phyloP scores from a whole-genome alignment of 202 grass and related monocot species.

The Sporobolus alterniflorus region DNA sequence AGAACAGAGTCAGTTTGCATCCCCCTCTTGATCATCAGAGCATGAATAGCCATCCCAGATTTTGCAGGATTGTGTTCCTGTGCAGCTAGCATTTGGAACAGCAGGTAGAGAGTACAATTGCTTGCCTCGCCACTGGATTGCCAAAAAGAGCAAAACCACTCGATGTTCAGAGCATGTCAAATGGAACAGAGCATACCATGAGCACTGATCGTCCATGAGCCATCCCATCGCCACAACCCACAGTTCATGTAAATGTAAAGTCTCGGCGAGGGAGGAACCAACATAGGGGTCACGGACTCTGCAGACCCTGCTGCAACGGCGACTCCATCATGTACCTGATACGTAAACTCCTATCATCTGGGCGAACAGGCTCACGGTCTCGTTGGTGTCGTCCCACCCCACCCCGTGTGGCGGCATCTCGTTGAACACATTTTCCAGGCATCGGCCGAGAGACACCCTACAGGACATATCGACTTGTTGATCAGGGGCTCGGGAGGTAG shows the following conservation, averaged over 20 bases:
- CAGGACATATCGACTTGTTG: slow-evolving; percentile 3
- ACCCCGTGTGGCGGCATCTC: slow-evolving; percentile 49
- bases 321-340: slow-evolving; percentile 19
- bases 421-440: slow-evolving; percentile 51
- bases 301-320: slow-evolving; percentile 31
- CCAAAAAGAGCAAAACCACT: slow-evolving; percentile 33
- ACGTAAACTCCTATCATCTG: slow-evolving; percentile 30
- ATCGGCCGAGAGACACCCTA: not conserved
- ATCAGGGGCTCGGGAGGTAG: not conserved
- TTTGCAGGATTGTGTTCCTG: slow-evolving; percentile 20
- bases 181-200: slow-evolving; percentile 47
- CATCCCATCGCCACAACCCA: slow-evolving; percentile 11
- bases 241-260: slow-evolving; percentile 20
- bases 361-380: slow-evolving; percentile 16
- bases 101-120: slow-evolving; percentile 30
- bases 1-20: slow-evolving; percentile 38
- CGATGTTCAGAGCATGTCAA: slow-evolving; percentile 19
- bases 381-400: not conserved
- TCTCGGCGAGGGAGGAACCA: slow-evolving; percentile 39
- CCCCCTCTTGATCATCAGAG: slow-evolving; percentile 38
- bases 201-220: not conserved
- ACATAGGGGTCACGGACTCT: slow-evolving; percentile 43
- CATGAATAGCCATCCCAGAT: slow-evolving; percentile 39
- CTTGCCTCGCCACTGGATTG: slow-evolving; percentile 32
- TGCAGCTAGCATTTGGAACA: slow-evolving; percentile 43